Evolutionary conservation across 768 basidiomycete species (phyloP).

Genomic region (Boletus bicolor): DNA sequence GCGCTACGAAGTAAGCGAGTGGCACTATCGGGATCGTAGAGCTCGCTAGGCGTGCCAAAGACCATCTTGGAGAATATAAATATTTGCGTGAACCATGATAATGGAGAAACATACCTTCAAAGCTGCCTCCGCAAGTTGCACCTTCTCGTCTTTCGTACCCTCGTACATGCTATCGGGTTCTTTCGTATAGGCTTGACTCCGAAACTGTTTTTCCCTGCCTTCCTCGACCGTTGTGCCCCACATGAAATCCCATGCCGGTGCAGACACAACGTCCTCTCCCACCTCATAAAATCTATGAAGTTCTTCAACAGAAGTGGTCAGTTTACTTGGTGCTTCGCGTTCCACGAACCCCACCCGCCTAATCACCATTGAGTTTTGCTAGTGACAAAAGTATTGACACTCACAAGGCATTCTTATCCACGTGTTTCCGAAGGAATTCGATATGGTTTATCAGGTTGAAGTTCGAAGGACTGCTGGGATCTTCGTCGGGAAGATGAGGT

Average conservation of each 20-base stretch:
- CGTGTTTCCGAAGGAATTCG: slow-evolving; percentile 71
- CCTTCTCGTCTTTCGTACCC: slow-evolving; percentile 32
- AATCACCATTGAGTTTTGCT: slow-evolving; percentile 12
- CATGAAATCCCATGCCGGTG: slow-evolving; percentile 67
- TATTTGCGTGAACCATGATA: neutral
- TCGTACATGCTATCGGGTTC: slow-evolving; percentile 33
- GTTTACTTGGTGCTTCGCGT: slow-evolving; percentile 32
- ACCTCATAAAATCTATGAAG: slow-evolving; percentile 50
- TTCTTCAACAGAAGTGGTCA: slow-evolving; percentile 45
- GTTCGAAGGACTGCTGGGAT: slow-evolving; percentile 61
- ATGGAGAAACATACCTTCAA: slow-evolving; percentile 52
- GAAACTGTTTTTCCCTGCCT: slow-evolving; percentile 65
- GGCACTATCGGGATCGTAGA: slow-evolving; percentile 60
- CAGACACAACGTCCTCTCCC: slow-evolving; percentile 38
- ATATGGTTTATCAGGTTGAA: slow-evolving; percentile 84
- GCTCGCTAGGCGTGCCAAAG: slow-evolving; percentile 67
- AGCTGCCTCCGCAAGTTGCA: slow-evolving; percentile 61
- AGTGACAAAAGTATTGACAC: slow-evolving; percentile 30
- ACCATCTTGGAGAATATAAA: slow-evolving; percentile 56
- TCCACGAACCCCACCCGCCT: slow-evolving; percentile 66
- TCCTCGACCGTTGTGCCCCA: slow-evolving; percentile 73
- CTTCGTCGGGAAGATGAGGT: slow-evolving; percentile 63
- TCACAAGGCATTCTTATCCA: slow-evolving; percentile 87
- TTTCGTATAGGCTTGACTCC: slow-evolving; percentile 53
- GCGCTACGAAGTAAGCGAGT: slow-evolving; percentile 52